These are phyloP conservation scores for Fonsecaea nubica DNA, from an alignment of 2,329 filamentous ascomycete genomes.

Conservation along the genomic window DNA sequence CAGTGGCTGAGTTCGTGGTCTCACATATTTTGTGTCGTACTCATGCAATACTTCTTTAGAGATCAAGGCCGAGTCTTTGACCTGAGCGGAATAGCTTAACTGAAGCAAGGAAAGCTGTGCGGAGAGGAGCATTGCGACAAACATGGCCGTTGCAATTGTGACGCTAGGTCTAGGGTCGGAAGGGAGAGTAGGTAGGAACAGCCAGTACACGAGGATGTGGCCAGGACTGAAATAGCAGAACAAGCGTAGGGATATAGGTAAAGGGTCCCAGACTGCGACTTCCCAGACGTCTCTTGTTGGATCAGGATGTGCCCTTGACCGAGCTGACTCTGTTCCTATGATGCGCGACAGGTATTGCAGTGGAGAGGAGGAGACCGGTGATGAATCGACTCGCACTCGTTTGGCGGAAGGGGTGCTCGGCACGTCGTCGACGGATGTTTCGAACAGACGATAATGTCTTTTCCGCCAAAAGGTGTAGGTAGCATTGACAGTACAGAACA, in stretches of 20 bases:
- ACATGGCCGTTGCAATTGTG: conserved; percentile 81
- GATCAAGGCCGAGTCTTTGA: conserved; percentile 81
- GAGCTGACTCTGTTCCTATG: conserved; percentile 72
- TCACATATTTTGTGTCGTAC: conserved; percentile 95
- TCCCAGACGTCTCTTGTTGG: conserved; percentile 91
- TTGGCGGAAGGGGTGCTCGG: conserved; percentile 84
- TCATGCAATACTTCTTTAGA: conserved; percentile 93
- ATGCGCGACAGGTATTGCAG: conserved; percentile 74
- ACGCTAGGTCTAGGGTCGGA: conserved; percentile 83
- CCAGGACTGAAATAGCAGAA: conserved; percentile 93
- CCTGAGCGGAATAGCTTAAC: conserved; percentile 78
- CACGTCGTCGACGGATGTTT: conserved; percentile 76
- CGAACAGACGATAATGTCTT: conserved; percentile 89
- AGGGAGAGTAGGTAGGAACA: conserved; percentile 79
- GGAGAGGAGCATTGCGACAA: conserved; percentile 76
- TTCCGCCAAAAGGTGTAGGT: conserved; percentile 81
- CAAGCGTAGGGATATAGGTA: conserved; percentile 79
- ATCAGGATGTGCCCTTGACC: conserved; percentile 83
- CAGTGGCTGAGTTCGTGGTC: conserved; percentile 81
- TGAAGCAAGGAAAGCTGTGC: conserved; percentile 77
- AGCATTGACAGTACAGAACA: conserved; percentile 75
- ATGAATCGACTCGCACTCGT: conserved; percentile 86
- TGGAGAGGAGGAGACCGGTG: conserved; percentile 78
- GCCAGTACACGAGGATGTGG: conserved; percentile 87
- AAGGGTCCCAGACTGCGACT: conserved; percentile 88